Base-by-base conservation (phyloP, 257 asterid species). In the Avicennia marina region DNA sequence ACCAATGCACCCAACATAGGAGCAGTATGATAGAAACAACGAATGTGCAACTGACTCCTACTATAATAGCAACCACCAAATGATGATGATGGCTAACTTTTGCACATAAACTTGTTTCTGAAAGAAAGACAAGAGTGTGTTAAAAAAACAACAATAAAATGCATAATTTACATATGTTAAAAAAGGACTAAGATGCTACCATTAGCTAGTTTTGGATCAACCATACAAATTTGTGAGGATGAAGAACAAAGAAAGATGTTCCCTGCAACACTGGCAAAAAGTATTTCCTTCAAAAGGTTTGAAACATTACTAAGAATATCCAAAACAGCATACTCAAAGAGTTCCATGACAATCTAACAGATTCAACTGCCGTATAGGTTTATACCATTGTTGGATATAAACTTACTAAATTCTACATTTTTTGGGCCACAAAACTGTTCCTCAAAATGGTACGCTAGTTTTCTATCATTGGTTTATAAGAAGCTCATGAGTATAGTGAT, bases 171-270 rank as follows among this genome's bases (percentile, higher is more conserved):
- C 5, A 32, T 60, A 52, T 45, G 15, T n/a, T 11, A 7, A 18
- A 38, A 53, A 38, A 55, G 33, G 64, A 24, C 36, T 19, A n/a
- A 21, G 25, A 25, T 34, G 25, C 24, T 84, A 90, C 98, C 96
- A 58, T 82, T 84, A 50, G 66, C 75, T 31, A 81, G 69, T 64
- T 72, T 77, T 7, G 94, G 84, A 48, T 49, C 78, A 18, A 68
- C 79, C 75, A 31, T 68, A 65, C 97, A 89, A 51, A 72, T 65
- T 72, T 75, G 83, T 26, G 94, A 75, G 66, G 77, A 56, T 38
- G 95, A 65, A 66, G 87, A 74, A 71, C 95, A 90, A 31, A 90
- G 88, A 63, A 78, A 87, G 55, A 46, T 53, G 82, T 90, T 90
- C 64, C 98, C 98, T 54, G 90, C 86, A 62, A 90, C 75, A 74